phyloP scores from a whole-genome alignment of 2,329 filamentous ascomycete species.

The Periglandula ipomoeae region DNA sequence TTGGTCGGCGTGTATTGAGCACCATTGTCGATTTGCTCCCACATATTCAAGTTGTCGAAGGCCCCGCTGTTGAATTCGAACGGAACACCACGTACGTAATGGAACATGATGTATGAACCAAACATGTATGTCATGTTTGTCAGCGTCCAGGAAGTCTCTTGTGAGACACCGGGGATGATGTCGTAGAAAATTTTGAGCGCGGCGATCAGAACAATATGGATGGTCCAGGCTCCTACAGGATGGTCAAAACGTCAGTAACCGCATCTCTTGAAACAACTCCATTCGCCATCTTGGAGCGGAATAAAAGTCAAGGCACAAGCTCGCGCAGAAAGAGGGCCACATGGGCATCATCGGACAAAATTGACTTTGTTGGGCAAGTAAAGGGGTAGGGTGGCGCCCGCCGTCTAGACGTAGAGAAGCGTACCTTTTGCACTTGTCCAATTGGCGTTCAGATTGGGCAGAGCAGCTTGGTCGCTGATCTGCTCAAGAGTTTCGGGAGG shows the following conservation, averaged over 20 bases:
- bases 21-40: conserved; percentile 99
- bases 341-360: neutral
- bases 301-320: neutral
- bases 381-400: conserved; percentile 3
- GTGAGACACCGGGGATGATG: conserved; percentile 89
- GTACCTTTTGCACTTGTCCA: conserved; percentile 99
- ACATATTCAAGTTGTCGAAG: conserved; percentile 99
- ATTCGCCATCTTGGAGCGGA: neutral
- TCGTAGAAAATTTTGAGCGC: conserved; percentile 94
- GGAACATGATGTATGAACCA: conserved; percentile 98
- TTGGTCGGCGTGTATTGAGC: conserved; percentile 98
- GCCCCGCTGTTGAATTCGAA: conserved; percentile 98
- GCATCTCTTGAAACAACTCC: neutral
- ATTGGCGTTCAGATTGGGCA: conserved; percentile 94
- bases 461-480: conserved; percentile 87
- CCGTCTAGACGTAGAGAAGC: conserved; percentile 17
- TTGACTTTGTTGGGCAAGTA: neutral
- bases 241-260: neutral
- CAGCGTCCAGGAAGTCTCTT: conserved; percentile 97
- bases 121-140: conserved; percentile 99
- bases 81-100: conserved; percentile 93
- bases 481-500: conserved; percentile 95
- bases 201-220: conserved; percentile 88
- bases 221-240: conserved; percentile 81
- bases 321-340: neutral